These are phyloP conservation scores for Myxozyma kluyveri DNA, from an alignment of 805 yeast species.

Conservation along the genomic window DNA sequence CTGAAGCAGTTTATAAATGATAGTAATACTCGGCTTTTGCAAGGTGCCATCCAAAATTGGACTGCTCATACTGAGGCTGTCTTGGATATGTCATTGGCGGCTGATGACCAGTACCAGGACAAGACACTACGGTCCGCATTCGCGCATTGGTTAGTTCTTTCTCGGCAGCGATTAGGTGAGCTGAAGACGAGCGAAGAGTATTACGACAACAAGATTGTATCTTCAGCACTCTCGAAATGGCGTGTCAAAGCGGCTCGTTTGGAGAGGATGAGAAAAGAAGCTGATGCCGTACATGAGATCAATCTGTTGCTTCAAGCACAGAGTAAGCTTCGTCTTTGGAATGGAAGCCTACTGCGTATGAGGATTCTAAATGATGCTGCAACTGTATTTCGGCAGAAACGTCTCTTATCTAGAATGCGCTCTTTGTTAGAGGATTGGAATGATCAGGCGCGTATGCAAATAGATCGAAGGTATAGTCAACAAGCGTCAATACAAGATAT, in stretches of 20 bases:
- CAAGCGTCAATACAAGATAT: neutral
- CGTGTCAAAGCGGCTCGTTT: neutral
- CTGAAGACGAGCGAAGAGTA: neutral
- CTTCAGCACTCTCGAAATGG: conserved; percentile 4
- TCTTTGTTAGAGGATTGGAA: conserved; percentile 18
- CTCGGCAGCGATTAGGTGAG: neutral
- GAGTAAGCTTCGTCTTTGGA: conserved; percentile 20
- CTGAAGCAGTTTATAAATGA: conserved; percentile 1
- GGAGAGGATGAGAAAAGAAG: conserved; percentile 2
- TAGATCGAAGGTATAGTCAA: neutral
- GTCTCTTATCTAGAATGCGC: conserved; percentile 3
- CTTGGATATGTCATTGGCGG: conserved; percentile 6
- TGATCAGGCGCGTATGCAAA: conserved; percentile 10
- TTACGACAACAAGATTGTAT: neutral
- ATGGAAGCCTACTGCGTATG: conserved; percentile 15
- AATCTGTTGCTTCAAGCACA: conserved; percentile 21
- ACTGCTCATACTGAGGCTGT: conserved; percentile 2
- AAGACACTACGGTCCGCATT: neutral
- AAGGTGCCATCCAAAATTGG: too few species aligned
- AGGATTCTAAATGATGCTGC: conserved; percentile 20
- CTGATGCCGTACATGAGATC: conserved; percentile 17
- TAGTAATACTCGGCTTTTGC: too few species aligned
- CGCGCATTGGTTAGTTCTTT: conserved; percentile 1
- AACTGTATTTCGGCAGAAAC: conserved; percentile 12
- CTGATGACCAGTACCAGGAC: conserved; percentile 1